Base-by-base conservation (phyloP, 495 filamentous ascomycete species). In the Terfezia boudieri region DNA sequence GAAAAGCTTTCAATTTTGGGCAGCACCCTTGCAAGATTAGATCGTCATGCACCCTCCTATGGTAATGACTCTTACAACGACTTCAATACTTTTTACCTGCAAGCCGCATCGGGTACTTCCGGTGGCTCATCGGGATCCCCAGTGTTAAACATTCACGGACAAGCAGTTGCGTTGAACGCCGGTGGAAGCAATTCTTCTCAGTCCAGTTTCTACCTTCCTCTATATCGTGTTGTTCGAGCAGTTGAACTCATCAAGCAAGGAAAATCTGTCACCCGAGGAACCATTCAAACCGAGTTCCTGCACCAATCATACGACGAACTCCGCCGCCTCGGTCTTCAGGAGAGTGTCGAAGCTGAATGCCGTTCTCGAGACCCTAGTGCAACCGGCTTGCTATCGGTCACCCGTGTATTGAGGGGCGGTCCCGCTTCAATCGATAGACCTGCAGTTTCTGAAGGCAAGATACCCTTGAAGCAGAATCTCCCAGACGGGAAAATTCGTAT, bases 11-110 rank as follows among this genome's bases (percentile, higher is more conserved):
- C 62, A 36, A 65, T 65, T 50, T 57, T 65, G 38, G 63, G 63
- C 16, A 65, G 62, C 17, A 65, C 63, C 51, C 57, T 65, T 17
- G 63, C 63, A 7, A 62, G 63, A 22, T 49, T 65, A 23, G 63
- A 65, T 43, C 53, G 63, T 20, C 62, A 65, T 23, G 63, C 63
- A 36, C 63, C 63, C 37, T 60, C 57, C 50, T 65, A 65, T 57
- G 63, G 63, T 9, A 57, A 55, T 37, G 60, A 65, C 50, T 60
- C 56, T 23, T 65, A 65, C 53, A 65, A 65, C 48, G 63, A 65
- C 54, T 65, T 65, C 50, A 65, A 65, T 51, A 65, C 63, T 4
- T 65, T 65, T 51, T 65, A 65, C 62, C 64, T 65, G 63, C 63
- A 65, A 54, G 63, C 63, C 37, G 63, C 63, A n/a, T 65, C 63